Conservation (phyloP, 495 filamentous ascomycete genomes). For the Xylaria sp. region DNA sequence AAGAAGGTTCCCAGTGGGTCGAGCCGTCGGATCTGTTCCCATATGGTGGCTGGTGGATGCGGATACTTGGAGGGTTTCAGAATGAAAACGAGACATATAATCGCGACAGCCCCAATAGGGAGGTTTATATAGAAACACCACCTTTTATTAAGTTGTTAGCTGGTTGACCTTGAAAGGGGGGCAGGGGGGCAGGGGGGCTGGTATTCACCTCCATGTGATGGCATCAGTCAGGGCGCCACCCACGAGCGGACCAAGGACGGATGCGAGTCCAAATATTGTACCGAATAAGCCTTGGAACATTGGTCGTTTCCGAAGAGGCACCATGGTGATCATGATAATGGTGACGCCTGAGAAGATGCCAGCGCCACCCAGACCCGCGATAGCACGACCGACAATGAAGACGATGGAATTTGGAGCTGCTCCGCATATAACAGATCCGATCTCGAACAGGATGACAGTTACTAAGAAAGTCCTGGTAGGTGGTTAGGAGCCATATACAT, state of each 20-base stretch:
- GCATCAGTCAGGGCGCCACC: constrained; percentile 57
- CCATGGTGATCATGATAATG: constrained; percentile 62
- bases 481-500: constrained; percentile 16
- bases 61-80: constrained; percentile 49
- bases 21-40: constrained; percentile 59
- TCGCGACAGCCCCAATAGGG: constrained; percentile 61
- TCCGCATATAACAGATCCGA: constrained; percentile 70
- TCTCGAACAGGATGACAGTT: constrained; percentile 62
- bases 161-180: neutral
- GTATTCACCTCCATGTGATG: constrained; percentile 56
- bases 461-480: constrained; percentile 51
- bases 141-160: constrained; percentile 30
- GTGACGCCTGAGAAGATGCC: constrained; percentile 62
- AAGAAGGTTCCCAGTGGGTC: constrained; percentile 74
- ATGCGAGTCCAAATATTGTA: constrained; percentile 59
- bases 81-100: constrained; percentile 56
- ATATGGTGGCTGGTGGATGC: constrained; percentile 43
- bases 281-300: constrained; percentile 64
- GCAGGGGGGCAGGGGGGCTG: neutral
- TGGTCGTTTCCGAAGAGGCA: constrained; percentile 62
- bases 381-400: constrained; percentile 68
- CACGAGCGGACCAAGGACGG: constrained; percentile 56
- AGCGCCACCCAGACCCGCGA: constrained; percentile 65
- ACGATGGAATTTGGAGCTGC: constrained; percentile 63
- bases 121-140: constrained; percentile 73